A percentile compares a stretch with the other conserved stretches of the same genome.
phyloP scores from a whole-genome alignment of 192 early-diverging fungal species.

The Thamnidium elegans region DNA sequence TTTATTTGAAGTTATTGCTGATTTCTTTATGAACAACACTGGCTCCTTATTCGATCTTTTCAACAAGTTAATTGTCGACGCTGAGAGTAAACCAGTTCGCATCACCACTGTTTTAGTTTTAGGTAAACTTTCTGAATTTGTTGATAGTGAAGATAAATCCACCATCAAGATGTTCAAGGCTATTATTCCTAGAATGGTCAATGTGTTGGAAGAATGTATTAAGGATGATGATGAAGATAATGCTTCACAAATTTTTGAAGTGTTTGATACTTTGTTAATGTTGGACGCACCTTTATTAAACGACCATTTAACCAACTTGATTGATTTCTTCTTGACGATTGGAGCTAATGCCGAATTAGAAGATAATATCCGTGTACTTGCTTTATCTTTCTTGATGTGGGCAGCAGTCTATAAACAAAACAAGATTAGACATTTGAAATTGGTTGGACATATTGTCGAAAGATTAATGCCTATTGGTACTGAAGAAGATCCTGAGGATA shows the following conservation, averaged over 20 bases:
- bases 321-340: conserved; percentile 77
- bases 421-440: conserved; percentile 80
- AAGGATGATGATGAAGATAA: conserved; percentile 71
- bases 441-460: conserved; percentile 76
- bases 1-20: conserved; percentile 83
- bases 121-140: conserved; percentile 19
- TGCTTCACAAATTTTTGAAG: conserved; percentile 78
- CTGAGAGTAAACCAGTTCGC: conserved; percentile 77
- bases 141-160: conserved; percentile 35
- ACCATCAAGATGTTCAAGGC: conserved; percentile 63
- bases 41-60: conserved; percentile 75
- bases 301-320: conserved; percentile 73
- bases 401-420: conserved; percentile 76
- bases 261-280: conserved; percentile 79
- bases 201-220: conserved; percentile 78
- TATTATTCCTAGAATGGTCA: conserved; percentile 82
- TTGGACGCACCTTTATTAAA: conserved; percentile 80
- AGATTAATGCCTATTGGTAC: conserved; percentile 79
- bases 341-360: conserved; percentile 67
- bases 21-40: conserved; percentile 59
- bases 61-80: conserved; percentile 68
- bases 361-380: conserved; percentile 71
- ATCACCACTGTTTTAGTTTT: conserved; percentile 67
- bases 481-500: conserved; percentile 77
- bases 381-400: conserved; percentile 81